Conservation (phyloP, 768 basidiomycete genomes). For the Hortiboletus flavorubellus region DNA sequence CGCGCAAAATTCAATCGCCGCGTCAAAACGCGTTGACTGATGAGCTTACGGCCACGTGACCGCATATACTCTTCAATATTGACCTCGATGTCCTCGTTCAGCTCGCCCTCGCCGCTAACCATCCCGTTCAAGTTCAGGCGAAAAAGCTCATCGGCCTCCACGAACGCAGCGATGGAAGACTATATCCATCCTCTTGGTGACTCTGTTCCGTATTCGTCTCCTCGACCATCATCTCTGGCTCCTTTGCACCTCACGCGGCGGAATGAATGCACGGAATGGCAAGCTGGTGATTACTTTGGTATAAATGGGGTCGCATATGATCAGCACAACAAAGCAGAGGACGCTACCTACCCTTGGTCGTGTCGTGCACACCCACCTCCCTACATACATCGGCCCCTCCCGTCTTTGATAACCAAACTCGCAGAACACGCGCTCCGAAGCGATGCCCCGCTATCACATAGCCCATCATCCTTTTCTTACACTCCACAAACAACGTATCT, state of each 20-base stretch:
- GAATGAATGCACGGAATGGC: conserved; percentile 5
- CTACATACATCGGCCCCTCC: conserved; percentile 8
- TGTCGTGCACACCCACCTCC: not conserved
- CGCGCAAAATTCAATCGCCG: not conserved
- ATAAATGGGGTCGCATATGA: not conserved
- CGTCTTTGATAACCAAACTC: conserved; percentile 20
- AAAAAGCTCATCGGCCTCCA: conserved; percentile 22
- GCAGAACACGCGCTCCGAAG: not conserved
- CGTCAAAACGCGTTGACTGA: conserved; percentile 30
- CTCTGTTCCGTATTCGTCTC: conserved; percentile 13
- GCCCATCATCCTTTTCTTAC: conserved; percentile 2
- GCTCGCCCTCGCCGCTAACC: conserved; percentile 6
- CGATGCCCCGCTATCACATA: not conserved
- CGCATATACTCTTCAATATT: conserved; percentile 25
- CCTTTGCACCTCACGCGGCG: conserved; percentile 10
- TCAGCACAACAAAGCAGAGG: not conserved
- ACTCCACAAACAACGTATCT: not conserved
- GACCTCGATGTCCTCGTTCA: conserved; percentile 28
- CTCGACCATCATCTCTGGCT: conserved; percentile 20
- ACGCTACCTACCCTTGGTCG: conserved; percentile 1
- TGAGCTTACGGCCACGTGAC: conserved; percentile 27
- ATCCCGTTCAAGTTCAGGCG: conserved; percentile 23
- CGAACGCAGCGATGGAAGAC: conserved; percentile 2
- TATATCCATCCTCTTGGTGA: not conserved
- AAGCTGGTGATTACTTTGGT: not conserved